Evolutionary conservation across 2,329 filamentous ascomycete species (phyloP), one percentile per base, ranked within the genome.

Genomic region (Pseudocercospora fuligena): DNA sequence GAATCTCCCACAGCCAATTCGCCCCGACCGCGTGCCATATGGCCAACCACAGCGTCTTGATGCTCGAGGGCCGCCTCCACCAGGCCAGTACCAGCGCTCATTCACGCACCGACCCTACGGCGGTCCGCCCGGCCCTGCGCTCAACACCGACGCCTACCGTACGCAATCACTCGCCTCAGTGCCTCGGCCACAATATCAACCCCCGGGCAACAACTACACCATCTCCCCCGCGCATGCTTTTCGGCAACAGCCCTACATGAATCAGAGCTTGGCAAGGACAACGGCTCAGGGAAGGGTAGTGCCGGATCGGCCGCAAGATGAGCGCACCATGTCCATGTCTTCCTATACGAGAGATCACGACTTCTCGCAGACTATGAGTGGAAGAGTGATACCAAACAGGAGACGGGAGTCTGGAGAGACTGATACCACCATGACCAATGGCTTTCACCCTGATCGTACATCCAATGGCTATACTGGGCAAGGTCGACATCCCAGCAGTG

Each of bases 251-350:
- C 90, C 89, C 31, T 94, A 92, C 76, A 88, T 89, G 72, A 85
- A 83, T 67, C 83, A 86, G 63, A 86, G 67, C 23, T 54, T 88
- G 73, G 89, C 93, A 1, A 87, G 90, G 68, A 97, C 93, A 58
- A 99, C 95, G 2, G 92, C 94, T 8, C 94, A 97, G 78, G 95
- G 95, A 33, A 88, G 95, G 67, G 85, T 95, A 40, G 93, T 99
- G 8, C 95, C 95, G 1, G 94, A 97, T 77, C 89, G 94, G 62
- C 91, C 94, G 68, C 70, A 72, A 31, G 92, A 96, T 74, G 94
- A 98, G 79, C 88, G 95, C 65, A 90, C 95, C 69, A 98, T 98
- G 95, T 97, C 94, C 54, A 90, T 99, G 90, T 95, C 91, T 5
- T 92, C 92, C 9, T 92, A 93, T 72, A 86, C 90, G 2, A 85